Evolutionary conservation across 164 flowering plant genomes (phyloP), one percentile per base, ranked within the genome.

Genomic region (Tetrastigma voinierianum): DNA sequence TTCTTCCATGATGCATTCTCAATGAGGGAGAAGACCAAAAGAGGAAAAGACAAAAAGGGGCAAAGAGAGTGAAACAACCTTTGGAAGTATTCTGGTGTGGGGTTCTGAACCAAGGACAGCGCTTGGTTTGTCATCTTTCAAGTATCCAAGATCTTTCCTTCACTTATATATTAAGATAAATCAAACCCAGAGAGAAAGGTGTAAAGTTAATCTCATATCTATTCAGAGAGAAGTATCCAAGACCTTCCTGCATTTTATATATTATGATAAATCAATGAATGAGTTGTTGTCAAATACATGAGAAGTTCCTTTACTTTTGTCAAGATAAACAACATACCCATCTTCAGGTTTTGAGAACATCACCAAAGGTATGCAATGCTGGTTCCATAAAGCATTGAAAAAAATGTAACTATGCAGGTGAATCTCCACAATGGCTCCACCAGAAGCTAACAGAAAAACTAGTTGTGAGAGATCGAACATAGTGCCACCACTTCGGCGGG

Each of bases 401-500:
- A n/a, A n/a, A n/a, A n/a, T n/a, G n/a, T n/a, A n/a, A n/a, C n/a
- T n/a, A n/a, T n/a, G 23, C 51, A 15, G 59, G 46, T 21, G 76
- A 76, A 67, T 71, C 69, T 62, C 51, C 72, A 47, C 64, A 18
- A 25, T 73, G 76, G 51, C 86, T 82, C 96, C 96, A 91, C 96
- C 97, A 92, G 79, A 90, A 95, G 86, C 98, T 90, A 25, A 95
- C 97, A 6, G 98, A 92, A 63, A 92, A 81, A 75, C 98, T 95
- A 59, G 78, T 72, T 0, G 97, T 83, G 51, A 92, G 87, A 65
- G 99, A 92, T 61, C 90, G 82, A 19, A 95, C 98, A 67, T 90
- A 95, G 70, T 95, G 99, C 97, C 98, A 92, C 98, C 97, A 88
- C 77, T 85, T 92, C 23, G 99, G 98, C 21, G 99, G 99, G 65